Evolutionary conservation across 75 land plant species (phyloP).

Genomic region (Larix kaempferi): DNA sequence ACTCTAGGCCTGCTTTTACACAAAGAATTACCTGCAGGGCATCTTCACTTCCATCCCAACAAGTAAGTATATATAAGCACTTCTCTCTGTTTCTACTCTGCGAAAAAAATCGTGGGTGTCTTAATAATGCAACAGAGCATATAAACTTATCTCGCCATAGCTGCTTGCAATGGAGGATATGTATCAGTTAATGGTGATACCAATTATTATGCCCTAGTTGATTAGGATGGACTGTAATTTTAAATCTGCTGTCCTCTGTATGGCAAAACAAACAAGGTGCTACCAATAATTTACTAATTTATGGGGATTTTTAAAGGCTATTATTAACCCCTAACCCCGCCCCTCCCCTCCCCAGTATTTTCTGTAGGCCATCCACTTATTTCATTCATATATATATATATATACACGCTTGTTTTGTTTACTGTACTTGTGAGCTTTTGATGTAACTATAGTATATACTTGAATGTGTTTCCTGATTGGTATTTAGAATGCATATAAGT

Average conservation of each 20-base stretch:
- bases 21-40: neutral
- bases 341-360: no score
- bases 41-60: slow-evolving; percentile 3
- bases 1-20: neutral
- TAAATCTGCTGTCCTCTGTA: neutral
- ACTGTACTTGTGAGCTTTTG: no score
- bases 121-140: neutral
- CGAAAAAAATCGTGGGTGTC: neutral
- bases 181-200: neutral
- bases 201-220: neutral
- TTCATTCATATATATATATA: no score
- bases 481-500: neutral
- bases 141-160: neutral
- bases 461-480: neutral
- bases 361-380: no score
- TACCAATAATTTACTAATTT: no score
- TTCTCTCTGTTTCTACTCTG: no score
- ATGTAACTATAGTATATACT: neutral
- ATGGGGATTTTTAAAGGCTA: no score
- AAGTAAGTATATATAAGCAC: neutral
- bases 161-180: neutral
- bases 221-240: no score
- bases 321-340: no score
- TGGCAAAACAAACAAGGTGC: neutral
- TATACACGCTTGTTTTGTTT: no score